Evolutionary conservation across 2,329 filamentous ascomycete species (phyloP), one percentile per base, ranked within the genome.

Genomic region (Remersonia thermophila): DNA sequence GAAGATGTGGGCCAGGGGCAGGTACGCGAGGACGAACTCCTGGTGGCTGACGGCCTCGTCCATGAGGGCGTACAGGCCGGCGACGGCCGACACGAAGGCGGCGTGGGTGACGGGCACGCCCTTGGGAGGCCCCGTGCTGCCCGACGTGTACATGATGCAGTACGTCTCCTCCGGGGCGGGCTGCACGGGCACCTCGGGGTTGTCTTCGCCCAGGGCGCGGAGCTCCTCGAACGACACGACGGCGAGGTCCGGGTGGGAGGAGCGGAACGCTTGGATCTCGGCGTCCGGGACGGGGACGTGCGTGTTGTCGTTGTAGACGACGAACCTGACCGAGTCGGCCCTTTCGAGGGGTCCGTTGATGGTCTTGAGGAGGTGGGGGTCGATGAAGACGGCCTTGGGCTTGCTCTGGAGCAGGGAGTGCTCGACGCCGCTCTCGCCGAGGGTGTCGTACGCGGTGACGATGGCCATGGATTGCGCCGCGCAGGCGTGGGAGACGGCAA

Each of bases 1-100:
- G 51, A 98, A 77, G 51, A 96, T 96, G 56, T 98, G 91, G 2
- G 91, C 87, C 36, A 93, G 77, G 2, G 91, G 91, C 11, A 98
- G 74, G 59, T 96, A 98, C 15, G 87, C 85, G 31, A 98, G 71
- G 30, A 96, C 68, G 31, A 73, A 72, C 49, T 98, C 91, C 31
- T 71, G 75, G 39, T 80, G 77, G 41, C 78, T 80, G 33, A 96
- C 73, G 51, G 80, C 80, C 40, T 80, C 76, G 15, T 82, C 83
- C 32, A 96, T 77, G 43, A 84, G 77, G 29, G 72, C 71, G 53
- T 80, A 74, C 31, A 94, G 74, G 55, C 91, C 91, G 32, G 89
- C 81, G 46, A 94, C 73, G 38, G 82, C 83, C 45, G 85, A 83
- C 38, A 91, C 65, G 31, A 95, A 79, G 48, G 77, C 80, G 51